Evolutionary conservation across 2,329 filamentous ascomycete species (phyloP), one percentile per base, ranked within the genome.

Genomic region (Periglandula ipomoeae): DNA sequence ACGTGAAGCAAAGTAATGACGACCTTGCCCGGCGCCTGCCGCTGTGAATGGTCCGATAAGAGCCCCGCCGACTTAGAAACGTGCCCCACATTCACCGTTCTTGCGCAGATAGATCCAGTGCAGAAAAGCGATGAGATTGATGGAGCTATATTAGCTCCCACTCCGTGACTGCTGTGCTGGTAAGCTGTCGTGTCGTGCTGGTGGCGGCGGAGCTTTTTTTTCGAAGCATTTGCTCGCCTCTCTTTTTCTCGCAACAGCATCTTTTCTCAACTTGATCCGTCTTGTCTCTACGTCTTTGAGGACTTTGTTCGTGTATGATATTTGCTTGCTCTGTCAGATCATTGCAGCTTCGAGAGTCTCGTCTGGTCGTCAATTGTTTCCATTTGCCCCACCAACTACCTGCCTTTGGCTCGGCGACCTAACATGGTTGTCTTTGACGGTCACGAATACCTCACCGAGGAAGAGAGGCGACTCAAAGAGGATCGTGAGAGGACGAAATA

Each of bases 371-470:
- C 45, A 34, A 43, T 51, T 44, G 40, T 40, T 40, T n/a, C 32
- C 20, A n/a, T 19, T 50, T 47, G 51, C 54, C 9, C 55, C 55
- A 51, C 49, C 45, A 32, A 41, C 32, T 26, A 27, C 44, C 47
- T 23, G 49, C 44, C 40, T 22, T 41, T 44, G 47, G 44, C n/a
- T 34, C 41, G 34, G 20, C 26, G 9, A 47, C 46, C 37, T 63
- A 68, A 56, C 50, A 97, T 97, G 91, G 90, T 95, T 64, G 78
- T 94, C 62, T 84, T 93, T 63, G 89, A 95, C 68, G 82, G 85
- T 62, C 82, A 93, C 69, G 87, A 93, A 64, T 90, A 89, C 68
- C 78, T 91, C 63, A 89, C 86, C 52, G 84, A 87, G 67, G 91
- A 97, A 71, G 91, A 97, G 75, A 86, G 85, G 67, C 85, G 93